These are phyloP conservation scores for Trichosporon ovoides DNA, from an alignment of 1,284 basidiomycete genomes.

Conservation along the genomic window DNA sequence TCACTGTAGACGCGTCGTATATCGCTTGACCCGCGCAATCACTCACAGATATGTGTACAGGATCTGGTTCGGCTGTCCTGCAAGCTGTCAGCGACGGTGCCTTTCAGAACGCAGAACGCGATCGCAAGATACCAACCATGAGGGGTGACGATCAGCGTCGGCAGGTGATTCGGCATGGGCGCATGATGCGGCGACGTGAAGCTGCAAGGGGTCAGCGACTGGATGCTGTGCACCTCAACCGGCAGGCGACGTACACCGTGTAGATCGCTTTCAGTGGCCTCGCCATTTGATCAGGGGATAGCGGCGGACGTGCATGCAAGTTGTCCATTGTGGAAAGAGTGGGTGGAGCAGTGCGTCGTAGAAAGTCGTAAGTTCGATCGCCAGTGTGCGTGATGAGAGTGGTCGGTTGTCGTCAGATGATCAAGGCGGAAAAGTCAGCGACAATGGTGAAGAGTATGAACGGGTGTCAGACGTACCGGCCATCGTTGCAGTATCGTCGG, in stretches of 20 bases:
- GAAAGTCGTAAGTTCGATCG: background rate
- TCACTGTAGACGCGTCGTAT: background rate
- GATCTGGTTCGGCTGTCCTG: constrained; percentile 86
- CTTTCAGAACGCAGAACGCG: background rate
- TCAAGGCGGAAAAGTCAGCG: background rate
- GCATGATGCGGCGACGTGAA: constrained; percentile 92
- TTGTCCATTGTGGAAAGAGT: background rate
- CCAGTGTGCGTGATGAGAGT: background rate
- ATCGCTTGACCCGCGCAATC: too few species aligned
- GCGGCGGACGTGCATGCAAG: background rate
- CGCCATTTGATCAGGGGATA: background rate
- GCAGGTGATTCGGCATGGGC: constrained; percentile 96
- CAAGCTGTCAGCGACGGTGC: constrained; percentile 16
- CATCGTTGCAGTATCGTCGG: background rate
- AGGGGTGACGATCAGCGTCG: constrained; percentile 94
- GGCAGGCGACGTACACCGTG: constrained; percentile 59
- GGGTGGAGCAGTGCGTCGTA: background rate
- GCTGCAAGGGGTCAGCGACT: constrained; percentile 18
- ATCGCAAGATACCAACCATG: constrained; percentile 62
- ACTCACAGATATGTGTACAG: constrained; percentile 77
- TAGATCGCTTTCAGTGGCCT: constrained; percentile 63
- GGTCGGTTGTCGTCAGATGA: background rate
- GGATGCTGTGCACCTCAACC: background rate
- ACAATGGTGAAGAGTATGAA: background rate
- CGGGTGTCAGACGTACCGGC: background rate